These are phyloP conservation scores for Neofusicoccum kwambonambiense DNA, from an alignment of 2,329 filamentous ascomycete genomes.

Conservation along the genomic window DNA sequence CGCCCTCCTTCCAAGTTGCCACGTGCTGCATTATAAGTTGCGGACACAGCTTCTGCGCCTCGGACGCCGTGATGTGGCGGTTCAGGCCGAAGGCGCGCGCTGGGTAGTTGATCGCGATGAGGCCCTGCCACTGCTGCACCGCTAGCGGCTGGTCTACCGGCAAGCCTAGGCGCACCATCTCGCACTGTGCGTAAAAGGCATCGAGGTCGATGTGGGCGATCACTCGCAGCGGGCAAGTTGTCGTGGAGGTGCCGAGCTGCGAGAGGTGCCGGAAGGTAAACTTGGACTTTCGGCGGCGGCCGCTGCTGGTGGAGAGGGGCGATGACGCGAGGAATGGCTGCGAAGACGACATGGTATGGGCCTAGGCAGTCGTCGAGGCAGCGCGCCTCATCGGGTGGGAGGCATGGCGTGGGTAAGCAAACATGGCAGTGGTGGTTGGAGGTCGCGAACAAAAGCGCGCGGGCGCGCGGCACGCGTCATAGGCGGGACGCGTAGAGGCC, in stretches of 20 bases:
- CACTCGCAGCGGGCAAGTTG: conserved; percentile 76
- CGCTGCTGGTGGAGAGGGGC: conserved; percentile 39
- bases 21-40: conserved; percentile 86
- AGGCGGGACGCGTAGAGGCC: background rate
- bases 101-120: conserved; percentile 96
- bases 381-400: conserved; percentile 1
- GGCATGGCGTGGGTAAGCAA: background rate
- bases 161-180: conserved; percentile 80
- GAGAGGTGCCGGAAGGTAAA: conserved; percentile 85
- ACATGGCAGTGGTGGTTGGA: background rate
- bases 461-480: conserved; percentile 9
- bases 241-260: conserved; percentile 69
- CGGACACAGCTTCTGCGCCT: conserved; percentile 85
- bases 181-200: conserved; percentile 93
- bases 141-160: conserved; percentile 77
- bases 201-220: conserved; percentile 93
- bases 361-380: conserved; percentile 7
- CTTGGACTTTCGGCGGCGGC: conserved; percentile 55
- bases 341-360: conserved; percentile 46
- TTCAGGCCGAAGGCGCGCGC: conserved; percentile 77
- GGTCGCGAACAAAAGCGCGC: background rate
- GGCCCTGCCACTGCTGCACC: conserved; percentile 91
- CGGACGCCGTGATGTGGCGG: conserved; percentile 73
- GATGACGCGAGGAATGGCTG: conserved; percentile 49
- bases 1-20: conserved; percentile 89